phyloP scores from a whole-genome alignment of 306 rosid genomes.

The Nissolia schottii region DNA sequence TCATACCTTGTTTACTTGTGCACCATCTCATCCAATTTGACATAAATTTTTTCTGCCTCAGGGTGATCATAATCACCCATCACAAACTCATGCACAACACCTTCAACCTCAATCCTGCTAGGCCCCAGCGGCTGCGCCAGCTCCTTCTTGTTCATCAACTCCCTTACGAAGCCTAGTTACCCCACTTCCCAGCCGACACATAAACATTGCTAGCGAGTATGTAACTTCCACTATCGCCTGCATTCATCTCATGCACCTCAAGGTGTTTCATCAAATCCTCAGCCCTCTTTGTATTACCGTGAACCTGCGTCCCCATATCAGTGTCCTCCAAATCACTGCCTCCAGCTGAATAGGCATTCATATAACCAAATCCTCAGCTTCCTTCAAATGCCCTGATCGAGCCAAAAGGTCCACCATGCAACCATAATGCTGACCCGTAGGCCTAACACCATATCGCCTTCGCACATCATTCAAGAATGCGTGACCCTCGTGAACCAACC shows the following conservation, averaged over 20 bases:
- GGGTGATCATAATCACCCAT: constrained; percentile 50
- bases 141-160: constrained; percentile 44
- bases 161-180: constrained; percentile 45
- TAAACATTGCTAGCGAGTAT: constrained; percentile 52
- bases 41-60: constrained; percentile 29
- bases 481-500: constrained; percentile 35
- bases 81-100: constrained; percentile 43
- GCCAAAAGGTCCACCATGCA: constrained; percentile 61
- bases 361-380: constrained; percentile 42
- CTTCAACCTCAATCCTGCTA: constrained; percentile 56
- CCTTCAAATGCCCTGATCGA: constrained; percentile 43
- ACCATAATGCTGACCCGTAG: constrained; percentile 51
- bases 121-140: constrained; percentile 48
- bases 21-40: constrained; percentile 36
- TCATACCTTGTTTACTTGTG: constrained; percentile 24
- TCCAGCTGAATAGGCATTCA: constrained; percentile 50
- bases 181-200: constrained; percentile 53
- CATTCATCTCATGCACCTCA: constrained; percentile 21
- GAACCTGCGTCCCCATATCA: constrained; percentile 52
- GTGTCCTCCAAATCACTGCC: constrained; percentile 48
- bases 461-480: constrained; percentile 26
- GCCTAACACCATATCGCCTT: constrained; percentile 30
- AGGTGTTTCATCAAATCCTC: constrained; percentile 43
- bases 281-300: constrained; percentile 30
- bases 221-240: constrained; percentile 47